Conservation (phyloP, 305 asterid species). For the Rubia tinctorum region DNA sequence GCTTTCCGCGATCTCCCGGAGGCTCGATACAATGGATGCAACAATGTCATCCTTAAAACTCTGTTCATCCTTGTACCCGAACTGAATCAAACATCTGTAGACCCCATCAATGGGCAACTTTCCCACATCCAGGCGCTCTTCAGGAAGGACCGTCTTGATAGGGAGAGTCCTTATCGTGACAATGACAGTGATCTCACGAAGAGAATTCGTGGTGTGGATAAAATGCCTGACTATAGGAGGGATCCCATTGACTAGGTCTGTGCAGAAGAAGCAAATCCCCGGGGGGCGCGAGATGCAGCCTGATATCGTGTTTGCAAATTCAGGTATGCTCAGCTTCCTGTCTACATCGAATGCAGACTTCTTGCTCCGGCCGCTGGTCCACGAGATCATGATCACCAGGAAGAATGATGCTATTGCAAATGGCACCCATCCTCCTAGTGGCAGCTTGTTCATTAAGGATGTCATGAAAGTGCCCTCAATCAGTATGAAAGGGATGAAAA, state of each 20-base stretch:
- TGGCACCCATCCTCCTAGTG: conserved; percentile 41
- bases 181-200: conserved; percentile 8
- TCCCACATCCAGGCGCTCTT: conserved; percentile 21
- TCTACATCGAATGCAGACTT: conserved; percentile 28
- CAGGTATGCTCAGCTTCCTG: conserved; percentile 22
- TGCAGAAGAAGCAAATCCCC: conserved; percentile 20
- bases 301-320: conserved; percentile 11
- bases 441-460: conserved; percentile 31
- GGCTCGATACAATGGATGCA: conserved; percentile 6
- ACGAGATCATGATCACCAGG: conserved; percentile 30
- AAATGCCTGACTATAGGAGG: conserved; percentile 23
- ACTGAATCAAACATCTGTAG: conserved; percentile 25
- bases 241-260: conserved; percentile 20
- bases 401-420: conserved; percentile 31
- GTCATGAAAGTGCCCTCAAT: conserved; percentile 36
- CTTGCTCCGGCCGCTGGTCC: conserved; percentile 33
- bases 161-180: conserved; percentile 19
- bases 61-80: conserved; percentile 22
- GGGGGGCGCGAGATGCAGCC: conserved; percentile 11
- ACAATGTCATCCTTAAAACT: conserved; percentile 15
- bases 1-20: conserved; percentile 6
- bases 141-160: conserved; percentile 20
- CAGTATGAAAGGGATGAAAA: conserved; percentile 23
- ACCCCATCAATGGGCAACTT: conserved; percentile 21
- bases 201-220: conserved; percentile 13